Base-by-base conservation (phyloP, 2,329 filamentous ascomycete genomes). In the Ophiocordyceps camponoti-saundersi region DNA sequence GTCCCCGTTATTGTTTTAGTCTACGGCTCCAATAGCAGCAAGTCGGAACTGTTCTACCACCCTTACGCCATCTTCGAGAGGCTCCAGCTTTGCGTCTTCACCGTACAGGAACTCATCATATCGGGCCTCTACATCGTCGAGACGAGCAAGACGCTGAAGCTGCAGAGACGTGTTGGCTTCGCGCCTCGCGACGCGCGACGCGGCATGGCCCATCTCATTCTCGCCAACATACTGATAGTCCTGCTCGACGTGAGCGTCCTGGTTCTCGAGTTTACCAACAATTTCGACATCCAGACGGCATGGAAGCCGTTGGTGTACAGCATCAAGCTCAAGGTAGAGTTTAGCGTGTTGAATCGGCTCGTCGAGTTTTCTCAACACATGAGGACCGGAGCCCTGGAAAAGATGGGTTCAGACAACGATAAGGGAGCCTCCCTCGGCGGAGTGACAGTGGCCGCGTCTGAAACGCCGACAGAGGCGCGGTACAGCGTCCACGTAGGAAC, bases 31-130 rank as follows among this genome's bases (percentile, higher is more conserved):
- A 72, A 71, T 49, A 62, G 62, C 0, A 47, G 45, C 2, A 53
- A 55, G 6, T 52, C 56, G 0, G 42, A 23, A 2, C 55, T 51
- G 0, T 61, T 58, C 21, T 10, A 47, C 5, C 49, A 45, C 1
- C 53, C 56, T 0, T 73, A 73, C 45, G 62, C 64, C 8, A 55
- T 72, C 39, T 59, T 71, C 56, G 73, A 77, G 49, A 72, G 72
- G 54, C 62, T 76, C 3, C 72, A 77, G 52, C 66, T 77, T 52
- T 71, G 67, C 3, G 61, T 72, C 1, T 77, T 77, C 55, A 73
- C 69, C 49, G 47, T 75, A 1, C 73, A 77, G 54, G 73, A 77
- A 49, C 61, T 71, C 42, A 63, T 73, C 44, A 66, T 77, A 34
- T 75, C 72, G 0, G 65, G 64, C 0, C 53, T 75, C 2, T 77